phyloP scores from a whole-genome alignment of 2,329 filamentous ascomycete genomes.

The Thelonectria discophora region DNA sequence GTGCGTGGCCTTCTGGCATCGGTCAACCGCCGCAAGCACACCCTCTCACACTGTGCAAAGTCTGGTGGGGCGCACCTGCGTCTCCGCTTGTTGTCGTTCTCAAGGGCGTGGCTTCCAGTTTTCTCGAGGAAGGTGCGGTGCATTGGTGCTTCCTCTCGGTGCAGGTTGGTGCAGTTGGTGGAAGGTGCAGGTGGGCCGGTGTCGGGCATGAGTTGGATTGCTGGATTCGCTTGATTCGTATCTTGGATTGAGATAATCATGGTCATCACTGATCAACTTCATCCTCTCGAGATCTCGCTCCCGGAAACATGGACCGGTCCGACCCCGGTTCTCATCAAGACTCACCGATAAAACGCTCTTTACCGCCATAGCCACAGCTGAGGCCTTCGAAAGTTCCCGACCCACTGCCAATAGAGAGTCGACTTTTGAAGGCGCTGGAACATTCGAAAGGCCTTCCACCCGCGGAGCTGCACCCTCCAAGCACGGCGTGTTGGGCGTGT shows the following conservation, averaged over 20 bases:
- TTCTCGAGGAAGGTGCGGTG: constrained; percentile 4
- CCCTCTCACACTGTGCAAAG: constrained; percentile 8
- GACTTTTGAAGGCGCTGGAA: constrained; percentile 35
- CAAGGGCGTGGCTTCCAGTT: constrained; percentile 36
- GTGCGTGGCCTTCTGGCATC: not conserved
- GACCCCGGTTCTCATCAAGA: constrained; percentile 2
- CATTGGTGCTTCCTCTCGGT: not conserved
- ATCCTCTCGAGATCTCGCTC: not conserved
- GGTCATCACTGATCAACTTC: too few relatives aligned
- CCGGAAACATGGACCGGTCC: constrained; percentile 19
- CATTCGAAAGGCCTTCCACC: constrained; percentile 27
- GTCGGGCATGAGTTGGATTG: not conserved
- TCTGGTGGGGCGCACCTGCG: constrained; percentile 23
- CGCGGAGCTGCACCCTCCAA: constrained; percentile 10
- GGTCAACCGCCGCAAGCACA: not conserved
- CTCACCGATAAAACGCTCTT: not conserved
- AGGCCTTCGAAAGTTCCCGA: not conserved
- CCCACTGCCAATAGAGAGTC: too few relatives aligned
- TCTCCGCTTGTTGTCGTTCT: constrained; percentile 43
- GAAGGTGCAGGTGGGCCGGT: not conserved
- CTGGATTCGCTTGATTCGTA: too few relatives aligned
- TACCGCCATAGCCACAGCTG: constrained; percentile 1
- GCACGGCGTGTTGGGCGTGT: not conserved
- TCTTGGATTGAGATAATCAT: too few relatives aligned
- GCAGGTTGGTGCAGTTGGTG: constrained; percentile 12